phyloP scores from a whole-genome alignment of 2,329 filamentous ascomycete genomes.

The Fusarium setosum region DNA sequence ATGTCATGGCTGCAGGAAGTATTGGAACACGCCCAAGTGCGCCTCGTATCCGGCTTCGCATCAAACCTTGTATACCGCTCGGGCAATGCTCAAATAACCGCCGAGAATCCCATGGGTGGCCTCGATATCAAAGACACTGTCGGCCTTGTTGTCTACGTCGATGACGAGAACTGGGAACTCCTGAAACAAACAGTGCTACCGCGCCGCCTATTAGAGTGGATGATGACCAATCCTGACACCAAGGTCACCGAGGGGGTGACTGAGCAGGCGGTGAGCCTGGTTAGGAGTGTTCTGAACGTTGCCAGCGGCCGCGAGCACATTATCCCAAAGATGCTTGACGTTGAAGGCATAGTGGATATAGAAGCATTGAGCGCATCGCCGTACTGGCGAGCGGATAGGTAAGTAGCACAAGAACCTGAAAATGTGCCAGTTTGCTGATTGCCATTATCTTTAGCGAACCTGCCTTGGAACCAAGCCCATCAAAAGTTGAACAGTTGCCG shows the following conservation, averaged over 20 bases:
- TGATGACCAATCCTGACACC: constrained; percentile 36
- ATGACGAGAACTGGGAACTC: constrained; percentile 35
- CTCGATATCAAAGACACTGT: constrained; percentile 33
- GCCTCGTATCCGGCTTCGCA: constrained; percentile 1
- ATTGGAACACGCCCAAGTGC: constrained; percentile 31
- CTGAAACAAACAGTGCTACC: constrained; percentile 29
- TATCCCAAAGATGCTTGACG: constrained; percentile 26
- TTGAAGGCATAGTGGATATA: constrained; percentile 30
- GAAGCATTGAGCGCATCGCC: constrained; percentile 26
- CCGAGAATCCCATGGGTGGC: constrained; percentile 27
- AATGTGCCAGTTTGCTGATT: constrained; percentile 5
- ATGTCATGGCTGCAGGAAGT: constrained; percentile 27
- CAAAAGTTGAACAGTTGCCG: constrained; percentile 21
- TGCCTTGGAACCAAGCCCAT: constrained; percentile 19
- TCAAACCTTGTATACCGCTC: constrained; percentile 21
- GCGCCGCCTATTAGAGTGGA: constrained; percentile 37
- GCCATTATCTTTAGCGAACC: constrained; percentile 16
- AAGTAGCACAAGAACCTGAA: background rate
- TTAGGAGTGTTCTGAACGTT: constrained; percentile 29
- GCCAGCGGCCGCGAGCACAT: constrained; percentile 21
- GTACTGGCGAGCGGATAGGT: constrained; percentile 33
- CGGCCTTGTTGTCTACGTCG: constrained; percentile 30
- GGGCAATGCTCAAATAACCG: constrained; percentile 23
- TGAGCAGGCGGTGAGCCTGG: constrained; percentile 31
- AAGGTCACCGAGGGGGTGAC: constrained; percentile 1